Conservation (phyloP, 768 basidiomycete species). For the Rhodotorula sphaerocarpa region DNA sequence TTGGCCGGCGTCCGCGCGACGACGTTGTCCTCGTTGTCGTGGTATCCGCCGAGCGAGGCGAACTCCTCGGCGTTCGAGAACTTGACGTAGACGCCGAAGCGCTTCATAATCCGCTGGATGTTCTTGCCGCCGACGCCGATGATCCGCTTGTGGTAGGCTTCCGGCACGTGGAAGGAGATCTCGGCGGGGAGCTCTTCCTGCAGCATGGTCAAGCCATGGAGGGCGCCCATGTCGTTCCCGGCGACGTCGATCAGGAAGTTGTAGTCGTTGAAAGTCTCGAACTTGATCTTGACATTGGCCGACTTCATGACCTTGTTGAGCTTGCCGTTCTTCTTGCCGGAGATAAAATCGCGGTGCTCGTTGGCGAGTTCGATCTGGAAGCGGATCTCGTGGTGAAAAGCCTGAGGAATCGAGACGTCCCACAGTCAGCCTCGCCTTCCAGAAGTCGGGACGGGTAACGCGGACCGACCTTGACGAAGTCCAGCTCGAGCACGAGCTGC, state of each 20-base stretch:
- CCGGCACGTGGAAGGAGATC: conserved; percentile 96
- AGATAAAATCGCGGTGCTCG: conserved; percentile 97
- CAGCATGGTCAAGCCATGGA: conserved; percentile 77
- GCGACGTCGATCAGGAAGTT: conserved; percentile 40
- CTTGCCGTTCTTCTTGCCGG: conserved; percentile 98
- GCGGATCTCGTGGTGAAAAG: conserved; percentile 92
- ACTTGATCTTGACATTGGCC: conserved; percentile 95
- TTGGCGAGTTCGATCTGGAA: conserved; percentile 97
- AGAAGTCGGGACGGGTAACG: no score
- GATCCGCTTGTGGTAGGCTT: conserved; percentile 96
- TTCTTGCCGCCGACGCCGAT: conserved; percentile 96
- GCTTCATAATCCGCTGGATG: conserved; percentile 99
- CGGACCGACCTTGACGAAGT: conserved; percentile 69
- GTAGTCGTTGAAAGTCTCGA: conserved; percentile 82
- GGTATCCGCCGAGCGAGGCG: conserved; percentile 84
- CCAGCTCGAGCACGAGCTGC: conserved; percentile 76
- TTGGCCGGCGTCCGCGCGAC: conserved; percentile 96
- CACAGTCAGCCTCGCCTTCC: neutral
- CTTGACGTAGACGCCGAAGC: conserved; percentile 98
- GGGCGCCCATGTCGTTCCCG: conserved; percentile 50
- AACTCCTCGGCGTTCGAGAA: conserved; percentile 98
- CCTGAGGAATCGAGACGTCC: conserved; percentile 47
- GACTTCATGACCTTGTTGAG: conserved; percentile 99
- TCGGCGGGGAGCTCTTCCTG: conserved; percentile 98
- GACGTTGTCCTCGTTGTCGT: conserved; percentile 97